These are phyloP conservation scores for California macrophylla DNA, from an alignment of 441 rosid genomes.

Conservation along the genomic window DNA sequence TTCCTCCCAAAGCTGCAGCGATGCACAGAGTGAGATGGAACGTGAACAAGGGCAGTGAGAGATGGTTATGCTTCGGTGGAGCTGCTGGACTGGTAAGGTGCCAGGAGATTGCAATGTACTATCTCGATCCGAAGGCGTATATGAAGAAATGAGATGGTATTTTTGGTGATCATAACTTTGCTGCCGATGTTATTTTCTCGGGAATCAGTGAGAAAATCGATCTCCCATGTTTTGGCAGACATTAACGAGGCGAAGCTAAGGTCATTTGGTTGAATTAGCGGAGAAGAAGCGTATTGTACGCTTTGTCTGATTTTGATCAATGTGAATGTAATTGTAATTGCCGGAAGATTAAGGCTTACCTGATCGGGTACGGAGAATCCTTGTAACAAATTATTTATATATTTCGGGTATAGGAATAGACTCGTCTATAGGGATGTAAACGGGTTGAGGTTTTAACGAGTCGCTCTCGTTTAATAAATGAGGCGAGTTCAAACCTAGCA, in stretches of 20 bases:
- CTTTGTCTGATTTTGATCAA: no score
- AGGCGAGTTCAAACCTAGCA: no score
- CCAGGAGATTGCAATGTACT: conserved; percentile 38
- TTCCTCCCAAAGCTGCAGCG: conserved; percentile 55
- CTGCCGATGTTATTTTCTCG: neutral
- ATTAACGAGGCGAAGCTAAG: neutral
- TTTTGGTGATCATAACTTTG: neutral
- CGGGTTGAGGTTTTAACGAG: no score
- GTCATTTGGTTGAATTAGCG: neutral
- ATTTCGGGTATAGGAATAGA: no score
- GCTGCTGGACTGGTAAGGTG: conserved; percentile 78
- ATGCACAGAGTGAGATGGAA: conserved; percentile 82
- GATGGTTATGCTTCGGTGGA: conserved; percentile 82
- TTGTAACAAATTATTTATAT: no score
- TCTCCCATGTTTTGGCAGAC: neutral
- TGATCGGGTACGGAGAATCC: no score
- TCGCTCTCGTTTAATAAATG: no score
- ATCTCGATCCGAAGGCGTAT: conserved; percentile 14
- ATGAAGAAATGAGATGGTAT: conserved; percentile 9
- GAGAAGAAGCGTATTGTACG: neutral
- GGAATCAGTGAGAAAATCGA: neutral
- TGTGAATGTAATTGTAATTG: no score
- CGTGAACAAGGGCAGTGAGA: conserved; percentile 75
- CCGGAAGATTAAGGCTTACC: no score
- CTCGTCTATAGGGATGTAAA: no score